Evolutionary conservation across 2,329 filamentous ascomycete species (phyloP).

Genomic region (Xylariaceae sp.): DNA sequence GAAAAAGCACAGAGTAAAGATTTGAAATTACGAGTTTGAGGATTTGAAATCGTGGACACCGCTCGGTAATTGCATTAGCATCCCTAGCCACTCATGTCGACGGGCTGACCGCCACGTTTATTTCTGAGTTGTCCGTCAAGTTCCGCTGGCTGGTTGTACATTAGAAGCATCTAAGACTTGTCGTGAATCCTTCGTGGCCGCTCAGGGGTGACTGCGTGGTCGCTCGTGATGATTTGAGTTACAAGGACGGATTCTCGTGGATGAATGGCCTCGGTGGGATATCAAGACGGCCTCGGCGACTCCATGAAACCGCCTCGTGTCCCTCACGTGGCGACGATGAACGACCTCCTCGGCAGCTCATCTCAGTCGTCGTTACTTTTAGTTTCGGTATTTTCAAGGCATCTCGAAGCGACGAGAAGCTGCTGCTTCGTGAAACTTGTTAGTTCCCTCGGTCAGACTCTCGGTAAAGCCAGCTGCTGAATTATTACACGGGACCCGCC

Average conservation of each 20-base stretch:
- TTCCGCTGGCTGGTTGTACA: constrained; percentile 13
- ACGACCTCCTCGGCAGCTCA: background rate
- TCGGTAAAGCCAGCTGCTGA: constrained; percentile 8
- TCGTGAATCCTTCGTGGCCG: constrained; percentile 15
- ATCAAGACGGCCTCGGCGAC: constrained; percentile 8
- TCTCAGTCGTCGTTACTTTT: background rate
- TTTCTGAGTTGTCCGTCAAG: constrained; percentile 16
- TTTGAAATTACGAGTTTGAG: too few relatives aligned
- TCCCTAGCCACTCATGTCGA: background rate
- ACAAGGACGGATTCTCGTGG: constrained; percentile 8
- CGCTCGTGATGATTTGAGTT: constrained; percentile 19
- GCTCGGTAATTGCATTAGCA: background rate
- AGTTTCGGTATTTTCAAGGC: constrained; percentile 21
- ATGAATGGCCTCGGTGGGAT: background rate
- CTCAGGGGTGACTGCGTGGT: constrained; percentile 13
- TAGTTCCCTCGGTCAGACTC: constrained; percentile 14
- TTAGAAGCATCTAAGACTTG: constrained; percentile 18
- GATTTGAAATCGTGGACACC: too few relatives aligned
- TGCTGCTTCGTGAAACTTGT: too few relatives aligned
- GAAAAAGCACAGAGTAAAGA: too few relatives aligned
- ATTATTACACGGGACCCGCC: constrained; percentile 8
- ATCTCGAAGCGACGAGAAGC: constrained; percentile 9
- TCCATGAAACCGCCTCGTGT: constrained; percentile 16
- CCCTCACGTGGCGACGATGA: background rate
- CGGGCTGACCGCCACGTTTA: constrained; percentile 16